Percentiles rank a stretch among this genome's conserved stretches.
Evolutionary conservation across 2,329 filamentous ascomycete species (phyloP).

Genomic region (Leptographium galeiforme): DNA sequence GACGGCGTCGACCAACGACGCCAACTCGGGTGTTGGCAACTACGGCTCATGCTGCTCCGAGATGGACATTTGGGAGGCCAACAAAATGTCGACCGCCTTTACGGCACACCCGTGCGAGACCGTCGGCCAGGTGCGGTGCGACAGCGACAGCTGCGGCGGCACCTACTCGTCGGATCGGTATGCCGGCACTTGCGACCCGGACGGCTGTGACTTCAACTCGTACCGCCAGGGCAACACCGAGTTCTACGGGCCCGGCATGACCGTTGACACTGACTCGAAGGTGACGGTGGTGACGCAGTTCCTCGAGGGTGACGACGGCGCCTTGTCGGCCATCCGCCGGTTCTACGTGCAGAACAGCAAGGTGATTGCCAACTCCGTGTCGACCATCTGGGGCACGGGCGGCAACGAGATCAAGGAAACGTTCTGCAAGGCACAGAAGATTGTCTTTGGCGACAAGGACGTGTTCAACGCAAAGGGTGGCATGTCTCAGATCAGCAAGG

Average conservation of each 20-base stretch:
- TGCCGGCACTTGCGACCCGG: slow-evolving; percentile 45
- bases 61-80: slow-evolving; percentile 51
- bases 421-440: slow-evolving; percentile 43
- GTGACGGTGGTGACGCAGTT: slow-evolving; percentile 54
- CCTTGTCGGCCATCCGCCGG: slow-evolving; percentile 41
- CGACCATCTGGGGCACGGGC: slow-evolving; percentile 16
- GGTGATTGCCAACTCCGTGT: slow-evolving; percentile 35
- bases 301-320: slow-evolving; percentile 28
- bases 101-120: slow-evolving; percentile 45
- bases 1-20: slow-evolving; percentile 34
- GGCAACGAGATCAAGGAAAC: slow-evolving; percentile 31
- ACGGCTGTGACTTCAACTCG: slow-evolving; percentile 53
- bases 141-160: slow-evolving; percentile 29
- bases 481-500: slow-evolving; percentile 36
- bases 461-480: slow-evolving; percentile 39
- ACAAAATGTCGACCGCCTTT: slow-evolving; percentile 42
- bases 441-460: slow-evolving; percentile 36
- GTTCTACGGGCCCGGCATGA: slow-evolving; percentile 41
- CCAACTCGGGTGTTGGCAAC: slow-evolving; percentile 32
- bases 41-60: slow-evolving; percentile 42
- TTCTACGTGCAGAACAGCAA: slow-evolving; percentile 47
- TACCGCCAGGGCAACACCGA: slow-evolving; percentile 46
- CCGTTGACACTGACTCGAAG: slow-evolving; percentile 40
- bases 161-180: slow-evolving; percentile 23
- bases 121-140: slow-evolving; percentile 27